Evolutionary conservation across 306 rosid genomes (phyloP).

Genomic region (Luffa acutangula): DNA sequence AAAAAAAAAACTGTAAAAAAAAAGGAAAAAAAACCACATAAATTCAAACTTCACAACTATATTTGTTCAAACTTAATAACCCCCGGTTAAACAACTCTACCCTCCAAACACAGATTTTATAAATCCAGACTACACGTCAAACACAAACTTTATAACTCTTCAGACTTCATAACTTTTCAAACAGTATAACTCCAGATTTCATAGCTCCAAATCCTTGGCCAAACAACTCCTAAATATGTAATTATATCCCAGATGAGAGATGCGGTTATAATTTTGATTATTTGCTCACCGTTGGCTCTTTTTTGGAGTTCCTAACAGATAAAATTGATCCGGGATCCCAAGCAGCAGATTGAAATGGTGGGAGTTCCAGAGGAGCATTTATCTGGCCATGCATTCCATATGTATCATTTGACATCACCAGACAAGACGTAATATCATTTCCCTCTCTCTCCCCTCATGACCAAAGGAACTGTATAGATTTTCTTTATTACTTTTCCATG

Average conservation of each 20-base stretch:
- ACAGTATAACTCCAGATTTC: too few relatives aligned
- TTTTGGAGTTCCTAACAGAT: background rate
- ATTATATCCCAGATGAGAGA: background rate
- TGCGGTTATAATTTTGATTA: background rate
- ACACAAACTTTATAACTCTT: too few relatives aligned
- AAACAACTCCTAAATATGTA: background rate
- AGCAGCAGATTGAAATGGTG: constrained; percentile 66
- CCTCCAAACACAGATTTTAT: too few relatives aligned
- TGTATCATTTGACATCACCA: constrained; percentile 79
- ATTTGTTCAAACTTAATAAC: too few relatives aligned
- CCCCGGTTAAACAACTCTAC: too few relatives aligned
- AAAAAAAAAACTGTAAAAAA: too few relatives aligned
- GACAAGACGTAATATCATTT: constrained; percentile 49
- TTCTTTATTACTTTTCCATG: background rate
- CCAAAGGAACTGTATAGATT: background rate
- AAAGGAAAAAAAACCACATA: too few relatives aligned
- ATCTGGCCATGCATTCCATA: constrained; percentile 79
- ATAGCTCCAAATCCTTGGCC: too few relatives aligned
- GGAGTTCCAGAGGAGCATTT: constrained; percentile 91
- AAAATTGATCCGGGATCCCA: constrained; percentile 68
- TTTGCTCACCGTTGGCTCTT: background rate
- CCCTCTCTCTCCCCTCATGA: background rate
- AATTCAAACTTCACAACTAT: too few relatives aligned
- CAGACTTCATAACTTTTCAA: too few relatives aligned
- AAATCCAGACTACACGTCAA: too few relatives aligned